phyloP scores from a whole-genome alignment of 139 green algal species.

The Asterochloris erici region DNA sequence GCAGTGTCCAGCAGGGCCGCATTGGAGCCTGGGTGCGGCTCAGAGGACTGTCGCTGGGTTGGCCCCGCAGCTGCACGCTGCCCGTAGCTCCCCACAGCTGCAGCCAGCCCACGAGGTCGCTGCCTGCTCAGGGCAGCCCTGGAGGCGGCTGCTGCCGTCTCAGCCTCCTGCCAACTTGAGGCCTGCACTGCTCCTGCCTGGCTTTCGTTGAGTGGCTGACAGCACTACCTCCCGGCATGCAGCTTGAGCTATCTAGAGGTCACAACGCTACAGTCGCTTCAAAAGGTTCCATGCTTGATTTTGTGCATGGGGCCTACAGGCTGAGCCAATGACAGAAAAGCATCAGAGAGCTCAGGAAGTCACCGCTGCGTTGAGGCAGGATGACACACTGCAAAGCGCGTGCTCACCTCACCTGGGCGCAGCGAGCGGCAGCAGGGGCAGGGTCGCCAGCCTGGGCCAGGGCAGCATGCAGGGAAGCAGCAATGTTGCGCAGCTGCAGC shows the following conservation, averaged over 20 bases:
- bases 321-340: too few species aligned
- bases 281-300: not conserved
- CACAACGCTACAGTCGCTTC: not conserved
- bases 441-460: not conserved
- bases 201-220: too few species aligned
- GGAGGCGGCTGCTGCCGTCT: not conserved
- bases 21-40: too few species aligned
- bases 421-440: not conserved
- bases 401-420: too few species aligned
- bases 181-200: too few species aligned
- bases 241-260: too few species aligned
- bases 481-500: constrained; percentile 17
- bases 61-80: not conserved
- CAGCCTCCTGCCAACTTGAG: not conserved
- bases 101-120: not conserved
- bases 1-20: not conserved
- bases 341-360: too few species aligned
- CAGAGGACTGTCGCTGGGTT: not conserved
- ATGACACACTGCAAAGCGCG: too few species aligned
- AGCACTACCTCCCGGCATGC: too few species aligned
- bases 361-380: too few species aligned
- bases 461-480: constrained; percentile 11
- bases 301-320: too few species aligned
- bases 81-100: not conserved
- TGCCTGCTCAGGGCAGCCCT: not conserved